phyloP scores from a whole-genome alignment of 1,139 yeast genomes.

The Scheffersomyces quercinus region DNA sequence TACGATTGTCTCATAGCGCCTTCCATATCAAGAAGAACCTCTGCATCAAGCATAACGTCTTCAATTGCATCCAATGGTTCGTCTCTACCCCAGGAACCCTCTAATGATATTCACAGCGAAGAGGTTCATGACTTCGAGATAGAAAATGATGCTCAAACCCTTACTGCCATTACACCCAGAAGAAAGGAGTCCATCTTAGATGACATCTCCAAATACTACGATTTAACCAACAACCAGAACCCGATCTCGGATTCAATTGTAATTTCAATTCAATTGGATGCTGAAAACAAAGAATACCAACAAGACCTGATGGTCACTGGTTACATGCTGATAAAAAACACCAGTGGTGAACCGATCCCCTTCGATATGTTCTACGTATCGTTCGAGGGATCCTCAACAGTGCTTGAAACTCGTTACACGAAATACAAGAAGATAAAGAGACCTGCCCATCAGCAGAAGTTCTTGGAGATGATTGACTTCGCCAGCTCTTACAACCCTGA shows the following conservation, averaged over 20 bases:
- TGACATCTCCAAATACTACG: conserved; percentile 12
- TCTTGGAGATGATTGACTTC: conserved; percentile 18
- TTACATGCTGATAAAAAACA: conserved; percentile 12
- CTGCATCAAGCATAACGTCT: too few species aligned
- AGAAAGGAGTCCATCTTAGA: conserved; percentile 13
- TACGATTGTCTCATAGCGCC: neutral
- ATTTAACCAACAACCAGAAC: conserved; percentile 11
- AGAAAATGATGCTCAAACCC: neutral
- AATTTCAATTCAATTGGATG: conserved; percentile 12
- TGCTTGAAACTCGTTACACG: conserved; percentile 7
- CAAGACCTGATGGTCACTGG: conserved; percentile 11
- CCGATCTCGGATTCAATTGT: conserved; percentile 7
- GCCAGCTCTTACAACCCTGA: conserved; percentile 13
- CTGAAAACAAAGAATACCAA: neutral
- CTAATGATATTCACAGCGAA: too few species aligned
- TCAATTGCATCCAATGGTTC: too few species aligned
- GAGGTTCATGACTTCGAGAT: too few species aligned
- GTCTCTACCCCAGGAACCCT: too few species aligned
- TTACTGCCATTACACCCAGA: too few species aligned
- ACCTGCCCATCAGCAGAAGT: conserved; percentile 1
- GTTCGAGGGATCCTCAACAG: conserved; percentile 12
- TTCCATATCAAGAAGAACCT: too few species aligned
- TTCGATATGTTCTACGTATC: conserved; percentile 19
- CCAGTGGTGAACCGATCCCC: conserved; percentile 8
- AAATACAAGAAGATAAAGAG: conserved; percentile 1